Conservation (phyloP, 2,329 filamentous ascomycete genomes). For the Trichoderma atrobrunneum region DNA sequence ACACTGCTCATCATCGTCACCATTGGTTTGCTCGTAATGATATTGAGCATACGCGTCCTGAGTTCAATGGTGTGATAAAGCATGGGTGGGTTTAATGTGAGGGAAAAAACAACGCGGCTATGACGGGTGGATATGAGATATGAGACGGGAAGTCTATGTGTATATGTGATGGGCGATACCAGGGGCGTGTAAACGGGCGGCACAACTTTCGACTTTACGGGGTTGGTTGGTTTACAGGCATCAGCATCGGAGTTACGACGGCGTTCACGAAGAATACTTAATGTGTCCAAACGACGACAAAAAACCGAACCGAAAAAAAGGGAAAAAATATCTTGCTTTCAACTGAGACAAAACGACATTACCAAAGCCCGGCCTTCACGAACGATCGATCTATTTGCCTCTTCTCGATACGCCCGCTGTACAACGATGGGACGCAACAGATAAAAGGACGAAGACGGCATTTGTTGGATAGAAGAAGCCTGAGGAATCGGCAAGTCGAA, state of each 20-base stretch:
- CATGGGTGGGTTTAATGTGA: slow-evolving; percentile 10
- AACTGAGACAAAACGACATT: neutral
- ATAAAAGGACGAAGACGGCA: neutral
- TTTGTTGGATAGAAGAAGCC: neutral
- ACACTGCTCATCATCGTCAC: slow-evolving; percentile 91
- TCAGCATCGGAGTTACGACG: slow-evolving; percentile 34
- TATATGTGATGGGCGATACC: slow-evolving; percentile 24
- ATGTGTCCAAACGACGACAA: neutral
- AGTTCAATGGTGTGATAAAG: slow-evolving; percentile 51
- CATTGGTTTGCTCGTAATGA: slow-evolving; percentile 93
- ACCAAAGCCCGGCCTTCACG: neutral
- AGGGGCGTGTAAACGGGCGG: slow-evolving; percentile 17
- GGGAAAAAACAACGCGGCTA: neutral
- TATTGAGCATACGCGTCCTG: slow-evolving; percentile 83
- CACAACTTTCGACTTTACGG: slow-evolving; percentile 15
- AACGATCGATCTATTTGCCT: neutral
- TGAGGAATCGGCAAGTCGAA: neutral
- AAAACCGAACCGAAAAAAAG: neutral
- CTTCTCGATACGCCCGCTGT: neutral
- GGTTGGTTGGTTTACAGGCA: slow-evolving; percentile 26
- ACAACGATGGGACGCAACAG: neutral
- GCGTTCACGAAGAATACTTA: slow-evolving; percentile 21
- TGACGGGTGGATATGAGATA: slow-evolving; percentile 5
- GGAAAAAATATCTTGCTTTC: neutral
- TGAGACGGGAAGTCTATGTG: slow-evolving; percentile 13